Base-by-base conservation (phyloP, 176 grass and related monocot species). In the Juncus inflexus region DNA sequence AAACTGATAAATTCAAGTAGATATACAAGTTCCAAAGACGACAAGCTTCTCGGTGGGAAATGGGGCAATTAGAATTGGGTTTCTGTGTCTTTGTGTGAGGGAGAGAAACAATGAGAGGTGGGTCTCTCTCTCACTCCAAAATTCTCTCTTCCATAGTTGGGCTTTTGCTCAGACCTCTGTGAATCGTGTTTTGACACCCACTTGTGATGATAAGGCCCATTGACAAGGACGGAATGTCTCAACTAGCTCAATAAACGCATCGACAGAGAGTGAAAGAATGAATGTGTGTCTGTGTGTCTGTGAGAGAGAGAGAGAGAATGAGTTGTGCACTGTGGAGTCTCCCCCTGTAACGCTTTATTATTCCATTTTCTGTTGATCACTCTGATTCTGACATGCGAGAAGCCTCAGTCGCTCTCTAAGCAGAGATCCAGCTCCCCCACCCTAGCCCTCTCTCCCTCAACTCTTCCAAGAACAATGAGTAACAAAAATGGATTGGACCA, bases 31-130 rank as follows among this genome's bases (percentile, higher is more conserved):
- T 1, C 4, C 15, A 3, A 61, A 61, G 58, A 61, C 15, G 14
- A 61, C 35, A 37, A 61, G 37, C 15, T 0, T 35, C 4, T 16
- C 2, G 0, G 3, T 61, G 58, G 58, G 58, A 61, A 61, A 61
- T 15, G 58, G 58, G 14, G 58, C 58, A 61, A 61, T 61, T 61
- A 61, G 58, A 61, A 61, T 36, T 61, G 58, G 19, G 58, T 61
- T 61, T 36, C 58, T 61, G 58, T 61, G 58, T 57, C 9, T 36
- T 36, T 61, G 14, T 61, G 58, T 12, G 12, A 35, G 57, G 6
- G 58, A 35, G 58, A 61, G 58, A 61, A 15, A 61, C 14, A 61
- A 15, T 28, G 7, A 61, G 58, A 1, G 12, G 58, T 9, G 15
- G 15, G 58, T 9, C 43, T 47, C 6, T 47, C 9, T 47, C 43